Percentiles rank a stretch among this genome's conserved stretches.
Evolutionary conservation across 139 green algal genomes (phyloP).

Genomic region (Picochlorum costavermella): DNA sequence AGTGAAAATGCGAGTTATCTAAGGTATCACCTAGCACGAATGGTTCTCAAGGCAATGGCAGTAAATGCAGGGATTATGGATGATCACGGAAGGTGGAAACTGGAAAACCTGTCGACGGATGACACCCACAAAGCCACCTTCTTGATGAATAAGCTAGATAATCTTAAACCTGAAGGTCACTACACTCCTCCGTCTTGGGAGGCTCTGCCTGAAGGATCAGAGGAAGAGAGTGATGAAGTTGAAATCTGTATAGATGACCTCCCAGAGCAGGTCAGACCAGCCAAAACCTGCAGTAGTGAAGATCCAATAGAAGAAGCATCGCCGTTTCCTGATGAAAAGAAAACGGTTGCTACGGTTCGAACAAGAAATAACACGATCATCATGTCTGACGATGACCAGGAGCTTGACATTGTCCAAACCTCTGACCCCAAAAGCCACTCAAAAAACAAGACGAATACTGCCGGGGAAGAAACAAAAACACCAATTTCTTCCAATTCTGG

Average conservation of each 20-base stretch:
- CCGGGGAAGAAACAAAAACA: too few relatives aligned
- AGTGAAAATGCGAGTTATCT: conserved; percentile 38
- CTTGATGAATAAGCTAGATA: not conserved
- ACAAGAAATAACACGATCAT: too few relatives aligned
- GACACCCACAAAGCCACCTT: not conserved
- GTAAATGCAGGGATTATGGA: not conserved
- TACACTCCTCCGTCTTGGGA: not conserved
- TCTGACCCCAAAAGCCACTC: too few relatives aligned
- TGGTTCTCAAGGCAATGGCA: not conserved
- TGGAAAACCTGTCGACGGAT: not conserved
- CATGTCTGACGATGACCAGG: too few relatives aligned
- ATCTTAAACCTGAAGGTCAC: not conserved
- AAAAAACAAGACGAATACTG: too few relatives aligned
- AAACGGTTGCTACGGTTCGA: too few relatives aligned
- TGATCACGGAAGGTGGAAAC: not conserved
- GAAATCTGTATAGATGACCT: not conserved
- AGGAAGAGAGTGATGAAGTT: conserved; percentile 1
- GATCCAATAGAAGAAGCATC: too few relatives aligned
- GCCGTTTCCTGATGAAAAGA: too few relatives aligned
- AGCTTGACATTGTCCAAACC: too few relatives aligned
- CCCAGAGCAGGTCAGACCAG: too few relatives aligned
- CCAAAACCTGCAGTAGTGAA: too few relatives aligned
- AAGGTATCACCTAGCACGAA: conserved; percentile 13
- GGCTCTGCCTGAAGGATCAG: not conserved
- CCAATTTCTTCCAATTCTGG: too few relatives aligned